Percentiles rank a stretch among this genome's conserved stretches.
These are phyloP conservation scores for Trametes polyzona DNA, from an alignment of 1,284 basidiomycete genomes.

Conservation along the genomic window DNA sequence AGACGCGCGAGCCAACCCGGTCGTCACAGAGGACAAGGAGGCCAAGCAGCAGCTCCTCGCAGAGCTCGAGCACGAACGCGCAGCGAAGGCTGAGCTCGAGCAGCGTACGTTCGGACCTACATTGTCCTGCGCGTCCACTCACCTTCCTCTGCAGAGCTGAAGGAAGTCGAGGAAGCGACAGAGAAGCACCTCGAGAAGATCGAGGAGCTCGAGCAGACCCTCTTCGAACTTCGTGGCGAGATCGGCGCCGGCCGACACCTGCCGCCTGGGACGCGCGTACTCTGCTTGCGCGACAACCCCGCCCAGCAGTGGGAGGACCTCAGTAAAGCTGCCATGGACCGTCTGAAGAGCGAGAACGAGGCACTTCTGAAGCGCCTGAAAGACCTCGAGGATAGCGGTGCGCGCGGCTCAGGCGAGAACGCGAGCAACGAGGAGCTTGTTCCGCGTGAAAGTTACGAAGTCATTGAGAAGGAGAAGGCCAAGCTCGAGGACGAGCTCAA, in stretches of 20 bases:
- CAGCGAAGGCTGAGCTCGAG: constrained; percentile 42
- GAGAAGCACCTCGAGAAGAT: constrained; percentile 53
- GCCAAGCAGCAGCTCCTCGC: constrained; percentile 44
- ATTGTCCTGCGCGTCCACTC: not conserved
- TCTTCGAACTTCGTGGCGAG: constrained; percentile 77
- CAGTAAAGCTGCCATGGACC: constrained; percentile 67
- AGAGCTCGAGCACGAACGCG: constrained; percentile 46
- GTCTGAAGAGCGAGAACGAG: constrained; percentile 76
- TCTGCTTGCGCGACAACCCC: constrained; percentile 77
- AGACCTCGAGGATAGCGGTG: constrained; percentile 53
- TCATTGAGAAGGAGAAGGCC: constrained; percentile 61
- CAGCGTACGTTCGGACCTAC: constrained; percentile 44
- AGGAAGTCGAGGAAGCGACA: constrained; percentile 41
- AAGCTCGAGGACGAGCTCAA: constrained; percentile 62
- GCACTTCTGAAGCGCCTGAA: constrained; percentile 62
- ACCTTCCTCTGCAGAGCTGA: constrained; percentile 43
- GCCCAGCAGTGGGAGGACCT: constrained; percentile 74
- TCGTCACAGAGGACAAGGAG: constrained; percentile 29
- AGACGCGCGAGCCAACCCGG: constrained; percentile 41
- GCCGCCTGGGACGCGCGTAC: constrained; percentile 68
- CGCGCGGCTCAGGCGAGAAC: constrained; percentile 20
- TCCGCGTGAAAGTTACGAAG: constrained; percentile 72
- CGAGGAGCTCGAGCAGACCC: constrained; percentile 67
- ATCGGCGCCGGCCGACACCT: constrained; percentile 80
- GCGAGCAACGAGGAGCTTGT: constrained; percentile 47